Evolutionary conservation across 495 filamentous ascomycete genomes (phyloP), one percentile per base, ranked within the genome.

Genomic region (Aspergillus baeticus): DNA sequence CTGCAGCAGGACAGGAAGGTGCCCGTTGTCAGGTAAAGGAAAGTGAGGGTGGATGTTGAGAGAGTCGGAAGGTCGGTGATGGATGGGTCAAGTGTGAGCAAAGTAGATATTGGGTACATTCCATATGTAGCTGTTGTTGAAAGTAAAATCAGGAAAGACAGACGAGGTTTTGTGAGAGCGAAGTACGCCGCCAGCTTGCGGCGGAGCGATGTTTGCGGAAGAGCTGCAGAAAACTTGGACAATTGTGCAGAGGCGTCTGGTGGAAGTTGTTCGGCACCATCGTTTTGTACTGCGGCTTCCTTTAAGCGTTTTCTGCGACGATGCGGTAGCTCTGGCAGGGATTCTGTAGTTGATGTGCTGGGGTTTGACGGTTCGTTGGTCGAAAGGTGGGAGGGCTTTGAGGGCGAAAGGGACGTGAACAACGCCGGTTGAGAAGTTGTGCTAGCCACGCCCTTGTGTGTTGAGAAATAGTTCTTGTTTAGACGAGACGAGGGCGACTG

Each of bases 111-210:
- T 0, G 94, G 94, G 68, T 95, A 98, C 58, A 98, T 82, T 6
- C 89, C 89, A 72, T 98, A 98, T 23, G 94, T 86, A 2, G 91
- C 86, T 55, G 92, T 96, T 10, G 95, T 92, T 0, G 91, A 91
- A 45, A 98, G 85, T 31, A 97, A 86, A 54, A 98, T 87, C 21
- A 98, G 80, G 55, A 96, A 87, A 13, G 92, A 93, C 38, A 98
- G 84, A 39, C 95, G 91, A 5, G 94, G 94, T 72, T 98, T 98
- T 21, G 91, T 88, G 62, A 98, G 87, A 7, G 94, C 89, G 61
- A 98, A 87, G 65, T 88, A 91, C 34, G 91, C 85, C n/a, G 92
- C 88, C 48, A 94, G 60, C 36, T 82, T 80, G 55, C 92, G 88
- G 42, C 87, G 84, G 47, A 95, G 54, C 39, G 93, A 95, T 42